Evolutionary conservation across 192 early-diverging fungal genomes (phyloP), one percentile per base, ranked within the genome.

Genomic region (Phycomyces blakesleeanus): DNA sequence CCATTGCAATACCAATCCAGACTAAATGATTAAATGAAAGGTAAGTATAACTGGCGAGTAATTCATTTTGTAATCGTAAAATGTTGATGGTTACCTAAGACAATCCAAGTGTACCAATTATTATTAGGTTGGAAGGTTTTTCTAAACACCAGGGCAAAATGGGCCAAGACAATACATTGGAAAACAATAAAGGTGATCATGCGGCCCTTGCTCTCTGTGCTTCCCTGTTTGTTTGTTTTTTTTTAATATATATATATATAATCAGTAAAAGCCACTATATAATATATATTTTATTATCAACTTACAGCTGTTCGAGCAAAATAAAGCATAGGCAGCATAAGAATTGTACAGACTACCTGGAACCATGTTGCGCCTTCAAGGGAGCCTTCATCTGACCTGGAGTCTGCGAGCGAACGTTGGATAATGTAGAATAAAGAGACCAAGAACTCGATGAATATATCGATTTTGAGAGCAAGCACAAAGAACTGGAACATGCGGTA

Each of bases 361-460:
- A 75, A 59, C 15, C 44, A 47, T 3, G 44, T 47, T 18, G 44
- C 44, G 21, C 38, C 9, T 7, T 44, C 8, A 44, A 44, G 5
- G 7, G 26, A 21, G 10, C 12, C 21, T n/a, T 61, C 16, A 41
- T n/a, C 20, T 50, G 24, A 12, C 42, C 42, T 9, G 12, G 12
- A 20, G 22, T 26, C 24, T 5, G 38, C 18, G 20, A 47, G 39
- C 18, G 16, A 47, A 11, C 44, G 54, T 40, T 72, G 70, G 51
- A 84, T 84, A 11, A 90, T 69, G 37, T 83, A 75, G 40, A 90
- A 71, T 37, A 81, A 78, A 57, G 87, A 85, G 29, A 89, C 71
- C 24, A 82, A 72, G 67, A 93, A 91, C 38, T 78, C 83, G 62
- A 91, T 91, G 76, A 92, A 94, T 3, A 91, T 67, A 62, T 93